Evolutionary conservation across 768 basidiomycete species (phyloP).

Genomic region (Lactifluus subvellereus): DNA sequence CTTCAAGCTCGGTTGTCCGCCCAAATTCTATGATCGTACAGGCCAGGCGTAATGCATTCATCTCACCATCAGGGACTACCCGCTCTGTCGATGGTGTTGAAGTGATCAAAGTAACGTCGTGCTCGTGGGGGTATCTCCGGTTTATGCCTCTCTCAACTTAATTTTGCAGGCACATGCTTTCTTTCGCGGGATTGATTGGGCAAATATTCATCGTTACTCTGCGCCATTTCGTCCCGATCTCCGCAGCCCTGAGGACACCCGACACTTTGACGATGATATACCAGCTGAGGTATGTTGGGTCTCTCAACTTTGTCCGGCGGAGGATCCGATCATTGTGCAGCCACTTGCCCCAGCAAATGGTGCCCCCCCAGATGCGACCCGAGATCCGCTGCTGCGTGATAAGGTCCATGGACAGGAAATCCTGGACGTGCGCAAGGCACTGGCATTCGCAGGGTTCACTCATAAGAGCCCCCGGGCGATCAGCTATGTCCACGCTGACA

Average conservation of each 20-base stretch:
- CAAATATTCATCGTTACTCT: constrained; percentile 71
- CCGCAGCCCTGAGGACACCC: constrained; percentile 75
- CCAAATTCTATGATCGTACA: constrained; percentile 75
- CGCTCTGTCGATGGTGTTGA: constrained; percentile 78
- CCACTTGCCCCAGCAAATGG: constrained; percentile 88
- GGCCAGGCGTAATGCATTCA: constrained; percentile 69
- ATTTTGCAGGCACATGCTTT: constrained; percentile 67
- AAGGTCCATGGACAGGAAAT: constrained; percentile 81
- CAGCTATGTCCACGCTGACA: constrained; percentile 70
- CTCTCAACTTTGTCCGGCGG: neutral
- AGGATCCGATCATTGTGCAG: constrained; percentile 42
- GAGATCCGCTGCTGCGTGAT: constrained; percentile 84
- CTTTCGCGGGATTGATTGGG: constrained; percentile 90
- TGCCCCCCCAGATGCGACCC: constrained; percentile 73
- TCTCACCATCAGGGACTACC: constrained; percentile 41
- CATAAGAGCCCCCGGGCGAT: constrained; percentile 82
- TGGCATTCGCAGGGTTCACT: constrained; percentile 88
- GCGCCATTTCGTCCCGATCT: constrained; percentile 91
- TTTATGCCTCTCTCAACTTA: constrained; percentile 9
- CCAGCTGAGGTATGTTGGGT: constrained; percentile 65
- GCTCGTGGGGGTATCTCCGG: constrained; percentile 7
- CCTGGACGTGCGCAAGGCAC: constrained; percentile 83
- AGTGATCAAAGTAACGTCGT: constrained; percentile 65
- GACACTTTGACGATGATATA: constrained; percentile 94
- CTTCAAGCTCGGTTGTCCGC: constrained; percentile 58